These are phyloP conservation scores for Aspergillus fijiensis DNA, from an alignment of 2,329 filamentous ascomycete species.

Conservation along the genomic window DNA sequence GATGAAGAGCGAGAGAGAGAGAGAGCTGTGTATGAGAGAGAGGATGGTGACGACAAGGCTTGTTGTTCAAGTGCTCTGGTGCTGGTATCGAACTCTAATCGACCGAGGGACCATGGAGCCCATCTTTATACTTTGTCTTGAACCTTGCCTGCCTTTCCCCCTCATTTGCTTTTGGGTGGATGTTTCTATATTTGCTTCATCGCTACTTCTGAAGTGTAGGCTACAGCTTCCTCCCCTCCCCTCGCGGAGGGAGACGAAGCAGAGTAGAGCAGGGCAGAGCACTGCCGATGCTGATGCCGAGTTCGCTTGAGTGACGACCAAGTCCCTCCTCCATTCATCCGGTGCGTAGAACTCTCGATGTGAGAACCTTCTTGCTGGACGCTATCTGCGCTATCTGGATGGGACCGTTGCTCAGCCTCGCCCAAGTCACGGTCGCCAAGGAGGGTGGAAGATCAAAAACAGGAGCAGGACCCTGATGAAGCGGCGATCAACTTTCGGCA, in stretches of 20 bases:
- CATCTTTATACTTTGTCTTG: background rate
- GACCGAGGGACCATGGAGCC: background rate
- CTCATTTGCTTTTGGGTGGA: background rate
- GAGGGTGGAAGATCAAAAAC: too few relatives aligned
- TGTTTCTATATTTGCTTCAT: background rate
- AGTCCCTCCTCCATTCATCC: background rate
- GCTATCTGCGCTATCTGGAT: background rate
- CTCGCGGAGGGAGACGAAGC: too few relatives aligned
- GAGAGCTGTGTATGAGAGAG: too few relatives aligned
- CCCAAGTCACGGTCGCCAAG: background rate
- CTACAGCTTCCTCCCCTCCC: background rate
- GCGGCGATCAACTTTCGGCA: background rate
- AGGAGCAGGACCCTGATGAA: background rate
- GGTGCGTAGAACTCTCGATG: background rate
- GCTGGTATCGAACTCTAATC: background rate
- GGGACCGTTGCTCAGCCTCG: background rate
- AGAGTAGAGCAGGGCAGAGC: too few relatives aligned
- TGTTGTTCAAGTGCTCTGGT: too few relatives aligned
- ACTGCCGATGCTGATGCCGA: background rate
- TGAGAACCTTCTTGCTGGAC: too few relatives aligned
- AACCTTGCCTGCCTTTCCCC: background rate
- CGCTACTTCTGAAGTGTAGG: background rate
- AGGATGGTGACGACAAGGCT: background rate
- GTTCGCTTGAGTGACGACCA: background rate
- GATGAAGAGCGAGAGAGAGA: background rate